Base-by-base conservation (phyloP, 306 rosid species). In the Trifolium fragiferum region DNA sequence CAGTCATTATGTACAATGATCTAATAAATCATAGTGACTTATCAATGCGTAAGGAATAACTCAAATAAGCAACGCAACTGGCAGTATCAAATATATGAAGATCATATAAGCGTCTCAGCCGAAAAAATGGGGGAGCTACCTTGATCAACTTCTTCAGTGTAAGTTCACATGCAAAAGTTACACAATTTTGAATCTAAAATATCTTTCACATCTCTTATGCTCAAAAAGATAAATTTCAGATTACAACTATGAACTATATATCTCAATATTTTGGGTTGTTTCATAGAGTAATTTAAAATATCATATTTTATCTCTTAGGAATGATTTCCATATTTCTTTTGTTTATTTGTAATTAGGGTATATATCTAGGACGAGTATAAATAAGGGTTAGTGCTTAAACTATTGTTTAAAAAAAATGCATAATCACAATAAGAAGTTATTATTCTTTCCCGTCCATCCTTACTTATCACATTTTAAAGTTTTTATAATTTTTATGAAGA, bases 21-120 rank as follows among this genome's bases (percentile, higher is more conserved):
- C 13, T 54, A 41, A 46, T 65, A 78, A 70, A 66, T 59, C 10
- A 73, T 38, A 68, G 68, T 4, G 78, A 73, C 67, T 25, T 15
- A 44, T 13, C 38, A 53, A 44, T 14, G 25, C 40, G 53, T 63
- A 55, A 49, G 15, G 11, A 62, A 51, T 43, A 66, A 57, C 18
- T 62, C 71, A 32, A 76, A 51, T 44, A 44, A 75, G 76, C 44
- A 18, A 61, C 20, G 76, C 44, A 18, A 68, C n/a, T 46, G 18
- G 25, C 35, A 55, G 23, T 32, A 18, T 37, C 68, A 33, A 13
- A 27, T 20, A 30, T 59, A 60, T 62, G 8, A 49, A 59, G 55
- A 49, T 19, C 65, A 50, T 16, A 19, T 7, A 21, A 54, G 53
- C 30, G 11, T 64, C 73, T 49, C 16, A 53, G 33, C 19, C 16